Conservation (phyloP, 1,284 basidiomycete species). For the Singerocomus inundabilis region DNA sequence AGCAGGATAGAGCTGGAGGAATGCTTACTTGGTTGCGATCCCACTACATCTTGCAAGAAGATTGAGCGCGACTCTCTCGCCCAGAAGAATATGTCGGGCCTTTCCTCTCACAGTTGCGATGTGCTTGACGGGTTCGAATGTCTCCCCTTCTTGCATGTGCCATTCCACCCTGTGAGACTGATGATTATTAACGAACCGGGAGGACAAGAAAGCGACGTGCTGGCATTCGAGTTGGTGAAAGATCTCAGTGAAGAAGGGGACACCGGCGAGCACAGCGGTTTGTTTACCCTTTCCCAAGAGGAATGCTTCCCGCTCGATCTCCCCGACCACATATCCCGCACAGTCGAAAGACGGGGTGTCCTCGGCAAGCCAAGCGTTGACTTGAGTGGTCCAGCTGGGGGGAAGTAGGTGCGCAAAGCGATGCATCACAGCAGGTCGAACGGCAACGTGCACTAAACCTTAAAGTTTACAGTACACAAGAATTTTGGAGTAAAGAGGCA, state of each 20-base stretch:
- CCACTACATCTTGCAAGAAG: conserved; percentile 94
- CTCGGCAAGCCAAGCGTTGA: conserved; percentile 86
- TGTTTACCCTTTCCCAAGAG: conserved; percentile 83
- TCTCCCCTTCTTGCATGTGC: conserved; percentile 85
- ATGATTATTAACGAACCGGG: neutral
- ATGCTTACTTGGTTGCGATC: conserved; percentile 85
- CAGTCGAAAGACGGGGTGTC: conserved; percentile 98
- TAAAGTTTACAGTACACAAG: too few species aligned
- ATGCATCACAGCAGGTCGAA: conserved; percentile 3
- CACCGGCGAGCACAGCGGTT: conserved; percentile 85
- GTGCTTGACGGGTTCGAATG: conserved; percentile 78
- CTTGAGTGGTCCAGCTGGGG: conserved; percentile 84
- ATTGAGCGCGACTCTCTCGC: conserved; percentile 94
- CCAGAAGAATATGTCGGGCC: conserved; percentile 86
- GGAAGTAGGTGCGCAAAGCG: conserved; percentile 78
- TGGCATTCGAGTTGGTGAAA: conserved; percentile 88
- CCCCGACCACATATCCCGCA: conserved; percentile 96
- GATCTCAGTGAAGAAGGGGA: conserved; percentile 94
- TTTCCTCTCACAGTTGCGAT: conserved; percentile 92
- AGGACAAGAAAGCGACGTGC: conserved; percentile 48
- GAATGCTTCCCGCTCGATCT: conserved; percentile 82
- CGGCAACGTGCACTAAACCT: too few species aligned
- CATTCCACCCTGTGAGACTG: conserved; percentile 75
- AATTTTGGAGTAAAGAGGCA: too few species aligned
- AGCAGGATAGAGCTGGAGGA: neutral